Evolutionary conservation across 2,329 filamentous ascomycete species (phyloP).

Genomic region (Phialemoniopsis sp.): DNA sequence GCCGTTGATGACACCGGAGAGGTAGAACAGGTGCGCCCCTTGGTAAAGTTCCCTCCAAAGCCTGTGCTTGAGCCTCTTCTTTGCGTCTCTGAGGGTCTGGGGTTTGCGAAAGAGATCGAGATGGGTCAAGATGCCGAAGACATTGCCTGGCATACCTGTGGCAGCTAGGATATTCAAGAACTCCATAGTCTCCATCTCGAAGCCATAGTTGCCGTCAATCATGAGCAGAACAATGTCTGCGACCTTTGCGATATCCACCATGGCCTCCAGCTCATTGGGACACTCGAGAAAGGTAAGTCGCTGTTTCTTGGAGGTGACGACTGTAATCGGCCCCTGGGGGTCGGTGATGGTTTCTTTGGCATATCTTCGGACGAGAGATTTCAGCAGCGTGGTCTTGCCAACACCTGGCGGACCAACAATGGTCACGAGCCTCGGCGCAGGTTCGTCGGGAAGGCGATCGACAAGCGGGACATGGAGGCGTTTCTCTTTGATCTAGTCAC

Average conservation of each 20-base stretch:
- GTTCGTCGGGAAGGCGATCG: constrained; percentile 92
- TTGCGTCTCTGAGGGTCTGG: constrained; percentile 84
- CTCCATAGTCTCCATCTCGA: constrained; percentile 99
- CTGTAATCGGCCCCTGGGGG: constrained; percentile 87
- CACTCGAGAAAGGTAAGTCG: constrained; percentile 95
- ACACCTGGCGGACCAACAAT: constrained; percentile 79
- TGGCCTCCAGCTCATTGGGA: constrained; percentile 91
- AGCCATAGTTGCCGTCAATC: constrained; percentile 98
- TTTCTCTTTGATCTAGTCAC: constrained; percentile 79
- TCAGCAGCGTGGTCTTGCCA: constrained; percentile 33
- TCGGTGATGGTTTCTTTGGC: constrained; percentile 91
- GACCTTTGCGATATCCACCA: constrained; percentile 96
- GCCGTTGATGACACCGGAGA: constrained; percentile 94
- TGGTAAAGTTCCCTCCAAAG: constrained; percentile 98
- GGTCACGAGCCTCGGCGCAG: constrained; percentile 85
- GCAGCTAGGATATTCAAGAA: constrained; percentile 92
- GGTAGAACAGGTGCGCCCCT: constrained; percentile 93
- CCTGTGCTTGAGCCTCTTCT: constrained; percentile 92
- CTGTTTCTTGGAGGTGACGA: constrained; percentile 94
- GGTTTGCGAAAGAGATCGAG: constrained; percentile 94
- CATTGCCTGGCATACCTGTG: constrained; percentile 96
- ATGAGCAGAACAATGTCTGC: constrained; percentile 95
- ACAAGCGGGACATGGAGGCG: constrained; percentile 93
- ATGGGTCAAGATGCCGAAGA: constrained; percentile 95
- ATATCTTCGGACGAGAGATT: constrained; percentile 89